Conservation (phyloP, 2,329 filamentous ascomycete genomes). For the Neospermospora avenae region DNA sequence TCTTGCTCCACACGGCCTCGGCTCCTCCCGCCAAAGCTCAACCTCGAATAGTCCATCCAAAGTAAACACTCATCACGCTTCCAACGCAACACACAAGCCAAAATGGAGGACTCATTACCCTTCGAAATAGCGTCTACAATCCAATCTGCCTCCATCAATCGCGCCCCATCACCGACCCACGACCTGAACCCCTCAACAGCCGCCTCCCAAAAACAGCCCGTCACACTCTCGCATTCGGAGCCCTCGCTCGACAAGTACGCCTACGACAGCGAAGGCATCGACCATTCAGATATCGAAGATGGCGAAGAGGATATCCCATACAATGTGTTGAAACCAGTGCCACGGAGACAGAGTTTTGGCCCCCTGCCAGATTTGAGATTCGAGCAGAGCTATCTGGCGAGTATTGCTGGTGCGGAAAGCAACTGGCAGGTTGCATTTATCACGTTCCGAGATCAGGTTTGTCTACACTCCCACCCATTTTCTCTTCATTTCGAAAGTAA, state of each 20-base stretch:
- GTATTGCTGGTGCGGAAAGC: conserved; percentile 74
- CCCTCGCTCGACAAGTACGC: conserved; percentile 33
- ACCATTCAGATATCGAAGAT: conserved; percentile 42
- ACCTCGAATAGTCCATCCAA: background rate
- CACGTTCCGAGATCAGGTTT: conserved; percentile 83
- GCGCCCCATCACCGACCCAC: conserved; percentile 64
- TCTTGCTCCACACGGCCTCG: background rate
- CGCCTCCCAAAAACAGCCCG: conserved; percentile 62
- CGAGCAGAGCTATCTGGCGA: conserved; percentile 96
- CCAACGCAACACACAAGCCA: conserved; percentile 6
- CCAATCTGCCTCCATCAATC: conserved; percentile 76
- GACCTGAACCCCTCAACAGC: conserved; percentile 80
- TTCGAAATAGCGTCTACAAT: conserved; percentile 73
- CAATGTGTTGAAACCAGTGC: conserved; percentile 55
- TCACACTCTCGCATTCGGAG: conserved; percentile 40
- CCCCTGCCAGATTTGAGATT: conserved; percentile 87
- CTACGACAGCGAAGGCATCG: conserved; percentile 39
- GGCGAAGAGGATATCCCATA: conserved; percentile 66
- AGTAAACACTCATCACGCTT: background rate
- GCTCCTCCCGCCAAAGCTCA: background rate
- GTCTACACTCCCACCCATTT: conserved; percentile 13
- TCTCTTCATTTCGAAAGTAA: background rate
- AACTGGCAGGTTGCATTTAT: conserved; percentile 81
- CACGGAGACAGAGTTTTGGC: conserved; percentile 52
- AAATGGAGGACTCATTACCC: conserved; percentile 41